Percentiles rank a stretch among this genome's conserved stretches.
Conservation (phyloP, 306 rosid genomes). For the Alnus rubra region DNA sequence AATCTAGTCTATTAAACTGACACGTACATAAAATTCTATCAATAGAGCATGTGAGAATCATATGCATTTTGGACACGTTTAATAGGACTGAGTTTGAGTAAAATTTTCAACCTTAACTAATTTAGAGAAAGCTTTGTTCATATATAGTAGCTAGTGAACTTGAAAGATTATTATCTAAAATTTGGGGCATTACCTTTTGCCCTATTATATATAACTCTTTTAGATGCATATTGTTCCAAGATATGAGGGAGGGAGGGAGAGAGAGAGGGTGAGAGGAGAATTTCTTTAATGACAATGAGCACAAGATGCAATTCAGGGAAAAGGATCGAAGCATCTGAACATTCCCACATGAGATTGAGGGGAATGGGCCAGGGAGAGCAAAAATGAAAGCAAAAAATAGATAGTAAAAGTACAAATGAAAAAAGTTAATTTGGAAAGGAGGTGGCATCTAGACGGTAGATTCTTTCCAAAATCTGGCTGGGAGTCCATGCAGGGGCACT, state of each 20-base stretch:
- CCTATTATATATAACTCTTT: no score
- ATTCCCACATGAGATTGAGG: conserved; percentile 15
- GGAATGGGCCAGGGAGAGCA: conserved; percentile 22
- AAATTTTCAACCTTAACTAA: no score
- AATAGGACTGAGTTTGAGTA: no score
- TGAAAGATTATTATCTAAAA: no score
- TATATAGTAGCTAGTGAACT: no score
- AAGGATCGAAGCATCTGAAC: conserved; percentile 1
- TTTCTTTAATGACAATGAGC: neutral
- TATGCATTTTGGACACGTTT: no score
- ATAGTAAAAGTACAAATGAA: neutral
- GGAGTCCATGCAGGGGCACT: conserved; percentile 78
- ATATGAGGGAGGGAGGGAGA: neutral
- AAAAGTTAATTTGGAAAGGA: conserved; percentile 23
- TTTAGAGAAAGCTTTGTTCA: no score
- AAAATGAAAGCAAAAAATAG: conserved; percentile 19
- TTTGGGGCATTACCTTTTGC: no score
- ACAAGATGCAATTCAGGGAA: conserved; percentile 20
- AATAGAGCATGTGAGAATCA: no score
- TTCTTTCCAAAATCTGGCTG: conserved; percentile 71
- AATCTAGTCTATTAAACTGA: no score
- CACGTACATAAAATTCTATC: no score
- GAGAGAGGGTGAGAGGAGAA: neutral
- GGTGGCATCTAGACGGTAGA: conserved; percentile 34
- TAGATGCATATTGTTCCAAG: neutral